Conservation (phyloP, 345 rosid species). For the Barbarea vulgaris region DNA sequence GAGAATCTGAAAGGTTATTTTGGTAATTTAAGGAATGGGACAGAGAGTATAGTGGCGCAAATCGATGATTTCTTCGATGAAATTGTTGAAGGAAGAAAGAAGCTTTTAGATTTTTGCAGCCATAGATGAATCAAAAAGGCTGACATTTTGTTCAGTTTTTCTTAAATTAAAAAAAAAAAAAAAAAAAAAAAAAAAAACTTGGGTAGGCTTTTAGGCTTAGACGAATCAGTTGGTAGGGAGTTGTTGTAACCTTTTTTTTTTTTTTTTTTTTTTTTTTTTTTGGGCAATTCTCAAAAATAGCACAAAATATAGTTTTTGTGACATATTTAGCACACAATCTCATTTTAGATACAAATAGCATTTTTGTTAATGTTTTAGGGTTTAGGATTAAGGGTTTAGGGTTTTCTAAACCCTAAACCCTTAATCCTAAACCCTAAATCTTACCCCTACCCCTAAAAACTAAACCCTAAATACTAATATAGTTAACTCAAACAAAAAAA, state of each 20-base stretch:
- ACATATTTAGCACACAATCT: no score
- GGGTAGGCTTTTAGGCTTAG: slow-evolving; percentile 38
- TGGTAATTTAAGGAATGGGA: slow-evolving; percentile 66
- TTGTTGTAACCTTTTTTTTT: slow-evolving; percentile 27
- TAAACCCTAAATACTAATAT: no score
- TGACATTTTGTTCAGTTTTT: slow-evolving; percentile 18
- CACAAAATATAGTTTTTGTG: no score
- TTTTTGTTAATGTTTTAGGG: no score
- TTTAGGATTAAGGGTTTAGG: no score
- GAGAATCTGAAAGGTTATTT: slow-evolving; percentile 60
- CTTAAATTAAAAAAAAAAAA: not conserved
- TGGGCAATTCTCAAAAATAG: no score
- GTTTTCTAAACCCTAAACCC: no score
- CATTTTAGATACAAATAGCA: no score
- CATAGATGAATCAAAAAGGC: slow-evolving; percentile 44
- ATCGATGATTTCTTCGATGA: slow-evolving; percentile 94
- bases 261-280: not conserved
- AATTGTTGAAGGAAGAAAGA: slow-evolving; percentile 83
- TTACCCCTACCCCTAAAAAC: no score
- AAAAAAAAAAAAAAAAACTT: slow-evolving; percentile 2
- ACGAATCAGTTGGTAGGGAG: slow-evolving; percentile 42
- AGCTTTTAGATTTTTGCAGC: slow-evolving; percentile 76
- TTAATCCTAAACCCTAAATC: no score
- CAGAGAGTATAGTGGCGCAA: slow-evolving; percentile 64
- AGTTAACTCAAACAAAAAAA: no score